Conservation (phyloP, 495 filamentous ascomycete species). For the Hypoxylon cercidicola region DNA sequence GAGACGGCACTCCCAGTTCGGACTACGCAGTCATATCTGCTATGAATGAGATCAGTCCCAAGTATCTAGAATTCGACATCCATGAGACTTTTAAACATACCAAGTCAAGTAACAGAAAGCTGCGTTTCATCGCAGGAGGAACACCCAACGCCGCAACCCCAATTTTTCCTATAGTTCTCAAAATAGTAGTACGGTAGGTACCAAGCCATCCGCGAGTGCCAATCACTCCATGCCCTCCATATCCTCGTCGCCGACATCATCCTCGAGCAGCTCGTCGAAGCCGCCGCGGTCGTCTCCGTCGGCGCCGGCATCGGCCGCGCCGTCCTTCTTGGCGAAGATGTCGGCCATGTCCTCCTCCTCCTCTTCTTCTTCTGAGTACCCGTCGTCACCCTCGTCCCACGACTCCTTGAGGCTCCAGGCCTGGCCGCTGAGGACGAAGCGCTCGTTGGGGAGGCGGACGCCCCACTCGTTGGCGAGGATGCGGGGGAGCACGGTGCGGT, state of each 20-base stretch:
- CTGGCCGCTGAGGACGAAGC: conserved; percentile 87
- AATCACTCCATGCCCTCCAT: conserved; percentile 43
- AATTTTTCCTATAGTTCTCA: not conserved
- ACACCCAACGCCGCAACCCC: conserved; percentile 8
- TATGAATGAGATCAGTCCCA: too few relatives aligned
- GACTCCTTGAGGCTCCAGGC: conserved; percentile 85
- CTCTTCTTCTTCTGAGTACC: conserved; percentile 67
- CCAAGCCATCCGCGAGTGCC: not conserved
- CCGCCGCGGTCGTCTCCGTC: conserved; percentile 67
- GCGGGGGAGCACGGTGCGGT: conserved; percentile 80
- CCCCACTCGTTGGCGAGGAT: conserved; percentile 79
- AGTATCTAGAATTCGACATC: too few relatives aligned
- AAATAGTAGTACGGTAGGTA: not conserved
- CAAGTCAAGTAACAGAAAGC: not conserved
- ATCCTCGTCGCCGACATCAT: conserved; percentile 56
- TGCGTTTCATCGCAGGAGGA: not conserved
- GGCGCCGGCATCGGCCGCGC: conserved; percentile 49
- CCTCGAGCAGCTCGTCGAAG: conserved; percentile 60
- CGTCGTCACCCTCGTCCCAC: conserved; percentile 65
- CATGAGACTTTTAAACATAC: not conserved
- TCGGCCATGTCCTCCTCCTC: conserved; percentile 51
- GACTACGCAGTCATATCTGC: too few relatives aligned
- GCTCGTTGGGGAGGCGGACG: conserved; percentile 85
- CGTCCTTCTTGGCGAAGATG: conserved; percentile 58
- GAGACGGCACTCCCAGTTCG: too few relatives aligned